Percentiles rank a stretch among this genome's conserved stretches.
Conservation (phyloP, 2,329 filamentous ascomycete species). For the Paracorniculantispora psalliotae region DNA sequence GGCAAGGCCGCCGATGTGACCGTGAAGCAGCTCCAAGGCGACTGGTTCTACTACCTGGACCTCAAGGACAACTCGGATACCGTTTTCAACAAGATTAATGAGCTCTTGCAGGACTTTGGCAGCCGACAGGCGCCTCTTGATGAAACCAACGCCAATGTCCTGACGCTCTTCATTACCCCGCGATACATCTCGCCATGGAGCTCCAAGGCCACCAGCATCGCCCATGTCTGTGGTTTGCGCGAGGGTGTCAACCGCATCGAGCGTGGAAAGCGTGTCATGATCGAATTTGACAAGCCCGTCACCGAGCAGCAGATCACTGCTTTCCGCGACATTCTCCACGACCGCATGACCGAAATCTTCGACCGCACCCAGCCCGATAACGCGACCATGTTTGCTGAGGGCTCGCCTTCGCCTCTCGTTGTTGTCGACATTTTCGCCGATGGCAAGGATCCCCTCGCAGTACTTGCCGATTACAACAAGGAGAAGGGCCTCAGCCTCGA, state of each 20-base stretch:
- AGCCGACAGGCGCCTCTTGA: slow-evolving; percentile 23
- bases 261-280: slow-evolving; percentile 72
- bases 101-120: slow-evolving; percentile 40
- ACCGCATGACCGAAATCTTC: slow-evolving; percentile 93
- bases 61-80: slow-evolving; percentile 42
- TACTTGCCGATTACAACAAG: slow-evolving; percentile 78
- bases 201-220: slow-evolving; percentile 90
- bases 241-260: slow-evolving; percentile 72
- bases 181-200: slow-evolving; percentile 95
- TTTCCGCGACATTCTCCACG: slow-evolving; percentile 70
- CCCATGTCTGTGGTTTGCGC: slow-evolving; percentile 81
- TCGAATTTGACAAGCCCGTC: slow-evolving; percentile 50
- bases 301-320: slow-evolving; percentile 46
- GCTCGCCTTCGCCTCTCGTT: slow-evolving; percentile 56
- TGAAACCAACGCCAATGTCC: slow-evolving; percentile 41
- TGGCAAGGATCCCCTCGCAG: slow-evolving; percentile 60
- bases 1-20: slow-evolving; percentile 38
- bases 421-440: slow-evolving; percentile 69
- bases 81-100: slow-evolving; percentile 42
- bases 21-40: slow-evolving; percentile 45
- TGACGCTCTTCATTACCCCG: slow-evolving; percentile 69
- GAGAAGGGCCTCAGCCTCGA: slow-evolving; percentile 82
- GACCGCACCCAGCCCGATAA: slow-evolving; percentile 62
- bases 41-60: slow-evolving; percentile 64
- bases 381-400: slow-evolving; percentile 72